A percentile compares a stretch with the other conserved stretches of the same genome.
Evolutionary conservation across 257 asterid genomes (phyloP).

Genomic region (Ilex asprella): DNA sequence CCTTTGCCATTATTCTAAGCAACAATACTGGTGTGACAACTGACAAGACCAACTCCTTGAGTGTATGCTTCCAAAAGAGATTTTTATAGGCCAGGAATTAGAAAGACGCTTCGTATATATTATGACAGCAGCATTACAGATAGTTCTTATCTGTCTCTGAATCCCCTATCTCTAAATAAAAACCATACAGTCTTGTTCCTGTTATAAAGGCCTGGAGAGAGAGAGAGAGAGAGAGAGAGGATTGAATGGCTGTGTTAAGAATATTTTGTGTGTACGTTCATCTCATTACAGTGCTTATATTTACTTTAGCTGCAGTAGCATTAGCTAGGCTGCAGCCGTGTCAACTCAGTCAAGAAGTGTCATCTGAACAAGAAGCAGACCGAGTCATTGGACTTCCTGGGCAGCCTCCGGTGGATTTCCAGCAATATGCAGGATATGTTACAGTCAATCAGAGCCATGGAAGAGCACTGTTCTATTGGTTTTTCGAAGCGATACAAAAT

Average conservation of each 20-base stretch:
- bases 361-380: slow-evolving; percentile 45
- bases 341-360: not conserved
- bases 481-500: slow-evolving; percentile 49
- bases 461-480: slow-evolving; percentile 82
- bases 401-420: slow-evolving; percentile 56
- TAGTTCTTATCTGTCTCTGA: not conserved
- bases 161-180: not conserved
- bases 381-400: slow-evolving; percentile 53
- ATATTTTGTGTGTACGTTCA: not conserved
- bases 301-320: not conserved
- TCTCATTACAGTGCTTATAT: not conserved
- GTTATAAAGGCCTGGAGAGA: too few species aligned
- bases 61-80: not conserved
- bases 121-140: not conserved
- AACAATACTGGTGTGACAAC: too few species aligned
- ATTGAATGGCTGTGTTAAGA: too few species aligned
- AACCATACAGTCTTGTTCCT: not conserved
- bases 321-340: not conserved
- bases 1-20: not conserved
- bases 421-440: slow-evolving; percentile 68
- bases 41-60: not conserved
- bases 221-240: too few species aligned
- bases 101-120: not conserved
- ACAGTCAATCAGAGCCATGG: slow-evolving; percentile 58
- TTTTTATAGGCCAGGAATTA: too few species aligned